Conservation (phyloP, 768 basidiomycete species). For the Trametes meyenii region DNA sequence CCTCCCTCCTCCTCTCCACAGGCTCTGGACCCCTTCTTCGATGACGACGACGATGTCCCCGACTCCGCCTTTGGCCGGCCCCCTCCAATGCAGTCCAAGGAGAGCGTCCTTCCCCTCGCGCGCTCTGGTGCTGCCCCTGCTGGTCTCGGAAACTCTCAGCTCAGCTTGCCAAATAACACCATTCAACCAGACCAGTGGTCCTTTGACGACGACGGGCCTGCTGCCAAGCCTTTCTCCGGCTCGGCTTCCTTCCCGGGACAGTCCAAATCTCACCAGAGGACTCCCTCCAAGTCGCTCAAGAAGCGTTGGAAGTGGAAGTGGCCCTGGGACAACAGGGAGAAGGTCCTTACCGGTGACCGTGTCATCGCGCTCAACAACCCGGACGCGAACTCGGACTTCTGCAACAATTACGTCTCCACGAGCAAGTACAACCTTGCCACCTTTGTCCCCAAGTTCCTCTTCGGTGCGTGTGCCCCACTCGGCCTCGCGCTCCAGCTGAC, state of each 20-base stretch:
- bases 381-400: constrained; percentile 63
- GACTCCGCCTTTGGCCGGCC: constrained; percentile 67
- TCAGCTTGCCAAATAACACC: constrained; percentile 42
- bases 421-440: constrained; percentile 91
- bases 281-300: constrained; percentile 23
- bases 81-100: constrained; percentile 46
- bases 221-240: constrained; percentile 31
- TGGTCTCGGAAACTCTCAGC: constrained; percentile 47
- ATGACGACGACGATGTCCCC: constrained; percentile 69
- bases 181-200: constrained; percentile 71
- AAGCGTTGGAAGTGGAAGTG: constrained; percentile 62
- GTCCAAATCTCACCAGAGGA: constrained; percentile 22
- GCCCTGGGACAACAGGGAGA: constrained; percentile 81
- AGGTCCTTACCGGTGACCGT: constrained; percentile 70
- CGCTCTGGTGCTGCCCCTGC: constrained; percentile 63
- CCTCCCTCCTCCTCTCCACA: constrained; percentile 50
- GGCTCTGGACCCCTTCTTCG: constrained; percentile 83
- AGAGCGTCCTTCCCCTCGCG: constrained; percentile 59
- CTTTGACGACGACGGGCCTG: constrained; percentile 61
- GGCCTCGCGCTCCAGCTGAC: no score
- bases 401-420: constrained; percentile 86
- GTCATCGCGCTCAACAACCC: constrained; percentile 83
- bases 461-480: constrained; percentile 54
- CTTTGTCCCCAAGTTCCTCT: constrained; percentile 91
- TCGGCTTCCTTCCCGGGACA: constrained; percentile 46